Base-by-base conservation (phyloP, 2,329 filamentous ascomycete genomes). In the Nemania sp. region DNA sequence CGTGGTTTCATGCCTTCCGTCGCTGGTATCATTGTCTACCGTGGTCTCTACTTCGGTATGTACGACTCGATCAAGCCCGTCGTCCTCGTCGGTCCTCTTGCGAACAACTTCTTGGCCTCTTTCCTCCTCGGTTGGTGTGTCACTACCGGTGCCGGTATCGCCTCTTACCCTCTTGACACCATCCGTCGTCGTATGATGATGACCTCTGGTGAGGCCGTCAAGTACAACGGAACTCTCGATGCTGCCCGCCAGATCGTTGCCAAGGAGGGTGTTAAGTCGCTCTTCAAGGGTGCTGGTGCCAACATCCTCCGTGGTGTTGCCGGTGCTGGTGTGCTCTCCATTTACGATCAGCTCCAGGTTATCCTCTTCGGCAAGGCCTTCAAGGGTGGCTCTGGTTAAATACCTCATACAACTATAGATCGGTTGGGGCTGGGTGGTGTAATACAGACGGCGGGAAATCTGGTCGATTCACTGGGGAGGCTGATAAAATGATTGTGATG, bases 171-270 rank as follows among this genome's bases (percentile, higher is more conserved):
- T 88, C 94, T 99, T 83, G 96, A 99, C 87, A 99, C 96, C 82
- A 94, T 99, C 89, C 96, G 96, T 90, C 94, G 96, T 91, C 96
- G 96, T 88, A 99, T 99, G 96, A 99, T 99, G 96, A 99, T 99
- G 96, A 99, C 96, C 80, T 91, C 88, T 75, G 89, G 89, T 86
- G 88, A 97, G 93, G 96, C 96, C 89, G 96, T 99, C 91, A 99
- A 99, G 93, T 99, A 99, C 93, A 93, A 92, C 85, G 93, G 90
- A 83, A 97, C 96, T 77, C 80, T 98, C 80, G 96, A 99, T 86
- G 96, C 96, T 82, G 94, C 90, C 86, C 89, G 89, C 86, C 93
- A 98, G 91, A 99, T 99, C 82, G 84, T 98, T 81, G 94, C 94
- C 88, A 93, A 93, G 87, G 96, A 98, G 90, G 96, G 96, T 90